Percentiles rank a stretch among this genome's conserved stretches.
Conservation (phyloP, 768 basidiomycete genomes). For the Cystobasidium tubakii region DNA sequence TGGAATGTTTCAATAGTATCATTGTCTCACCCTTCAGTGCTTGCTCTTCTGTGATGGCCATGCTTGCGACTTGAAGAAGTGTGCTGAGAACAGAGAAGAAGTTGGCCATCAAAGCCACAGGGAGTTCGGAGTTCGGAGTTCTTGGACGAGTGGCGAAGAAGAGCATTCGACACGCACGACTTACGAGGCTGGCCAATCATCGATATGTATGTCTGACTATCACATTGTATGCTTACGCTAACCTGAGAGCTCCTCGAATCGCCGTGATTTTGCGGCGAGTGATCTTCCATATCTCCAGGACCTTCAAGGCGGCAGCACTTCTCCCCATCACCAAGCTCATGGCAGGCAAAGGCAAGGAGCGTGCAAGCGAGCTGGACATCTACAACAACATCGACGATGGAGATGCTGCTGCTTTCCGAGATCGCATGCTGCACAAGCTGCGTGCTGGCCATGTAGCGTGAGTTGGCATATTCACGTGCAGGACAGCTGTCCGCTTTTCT, state of each 20-base stretch:
- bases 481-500: neutral
- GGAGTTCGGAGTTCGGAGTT: too few species aligned
- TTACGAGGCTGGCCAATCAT: too few species aligned
- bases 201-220: too few species aligned
- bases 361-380: neutral
- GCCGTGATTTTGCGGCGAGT: too few species aligned
- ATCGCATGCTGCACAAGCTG: neutral
- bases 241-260: too few species aligned
- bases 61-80: neutral
- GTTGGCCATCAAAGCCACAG: too few species aligned
- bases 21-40: slow-evolving; percentile 7
- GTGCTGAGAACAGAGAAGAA: neutral
- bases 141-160: too few species aligned
- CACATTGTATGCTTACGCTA: too few species aligned
- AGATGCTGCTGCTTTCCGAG: neutral
- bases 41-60: neutral
- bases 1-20: too few species aligned
- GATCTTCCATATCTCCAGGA: too few species aligned
- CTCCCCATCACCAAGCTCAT: neutral
- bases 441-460: neutral
- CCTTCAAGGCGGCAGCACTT: too few species aligned
- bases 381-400: neutral
- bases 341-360: neutral
- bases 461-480: neutral
- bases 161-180: too few species aligned